Evolutionary conservation across 2,329 filamentous ascomycete genomes (phyloP), one percentile per base, ranked within the genome.

Genomic region (Aureobasidium uvarum): DNA sequence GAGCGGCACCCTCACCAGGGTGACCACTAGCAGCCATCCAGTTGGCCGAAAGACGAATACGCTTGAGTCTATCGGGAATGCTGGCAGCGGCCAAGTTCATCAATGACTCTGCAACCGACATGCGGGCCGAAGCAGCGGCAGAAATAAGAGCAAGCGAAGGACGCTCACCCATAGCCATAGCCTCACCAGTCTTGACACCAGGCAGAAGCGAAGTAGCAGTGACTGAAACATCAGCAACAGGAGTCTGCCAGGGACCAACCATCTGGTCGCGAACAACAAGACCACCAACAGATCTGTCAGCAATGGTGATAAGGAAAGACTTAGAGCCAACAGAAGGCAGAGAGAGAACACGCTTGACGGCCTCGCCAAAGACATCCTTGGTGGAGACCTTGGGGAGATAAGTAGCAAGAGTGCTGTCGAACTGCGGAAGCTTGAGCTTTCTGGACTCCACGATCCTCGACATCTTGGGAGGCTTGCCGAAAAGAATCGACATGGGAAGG

Each of bases 1-100:
- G 83, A 18, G 89, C 92, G 45, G 94, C 93, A 46, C 92, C 93
- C 77, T 99, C 95, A 54, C 95, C 95, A 25, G 91, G 89, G 75
- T 97, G 92, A 74, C 88, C 92, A 67, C 93, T 91, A n/a, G 94
- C 94, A 3, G 92, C 93, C 95, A 98, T 98, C 94, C 94, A 99
- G 80, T 99, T 98, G 58, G 94, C 94, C 3, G 93, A 97, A 11
- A 98, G 85, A 75, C 94, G 89, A 68, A 98, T 88, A 50, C 91
- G 87, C 67, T 85, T 85, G 60, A 98, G 81, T 64, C 90, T 87
- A 52, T 89, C 90, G 65, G 88, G 84, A 25, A 89, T 79, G 74
- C 90, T 84, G 23, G 89, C 91, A 64, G 95, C 95, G 43, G 91
- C 92, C 66, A 99, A 82, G 77, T 99, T 99, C 85, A 96, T 88